phyloP scores from a whole-genome alignment of 1,139 yeast genomes.

The Hyphopichia wangnamkhiaoensis region DNA sequence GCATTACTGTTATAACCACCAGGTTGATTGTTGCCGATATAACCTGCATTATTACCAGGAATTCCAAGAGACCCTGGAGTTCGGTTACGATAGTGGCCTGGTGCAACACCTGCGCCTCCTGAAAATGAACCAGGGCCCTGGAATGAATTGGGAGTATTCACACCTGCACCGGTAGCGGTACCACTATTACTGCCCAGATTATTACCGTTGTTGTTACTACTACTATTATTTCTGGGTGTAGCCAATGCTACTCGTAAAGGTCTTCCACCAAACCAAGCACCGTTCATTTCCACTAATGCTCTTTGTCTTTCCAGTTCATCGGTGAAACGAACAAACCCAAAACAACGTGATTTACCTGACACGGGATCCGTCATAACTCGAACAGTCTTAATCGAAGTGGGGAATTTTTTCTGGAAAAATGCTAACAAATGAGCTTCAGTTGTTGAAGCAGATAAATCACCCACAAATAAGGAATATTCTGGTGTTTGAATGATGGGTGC shows the following conservation, averaged over 20 bases:
- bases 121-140: not conserved
- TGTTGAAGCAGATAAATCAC: slow-evolving; percentile 72
- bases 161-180: not conserved
- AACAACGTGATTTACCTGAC: slow-evolving; percentile 72
- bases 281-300: slow-evolving; percentile 72
- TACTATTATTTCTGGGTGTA: slow-evolving; percentile 46
- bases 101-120: too few species aligned
- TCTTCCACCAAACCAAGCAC: slow-evolving; percentile 72
- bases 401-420: slow-evolving; percentile 62
- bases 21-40: not conserved
- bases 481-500: slow-evolving; percentile 53
- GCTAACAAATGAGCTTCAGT: slow-evolving; percentile 70
- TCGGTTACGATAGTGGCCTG: slow-evolving; percentile 1
- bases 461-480: slow-evolving; percentile 72
- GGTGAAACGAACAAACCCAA: slow-evolving; percentile 72
- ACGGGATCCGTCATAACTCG: slow-evolving; percentile 76
- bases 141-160: too few species aligned
- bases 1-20: not conserved
- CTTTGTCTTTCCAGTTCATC: slow-evolving; percentile 63
- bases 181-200: not conserved
- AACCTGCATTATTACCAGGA: not conserved
- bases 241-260: slow-evolving; percentile 75
- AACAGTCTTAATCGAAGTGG: slow-evolving; percentile 63
- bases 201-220: slow-evolving; percentile 3
- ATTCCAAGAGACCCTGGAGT: not conserved